These are phyloP conservation scores for Fomitopsis palustris DNA, from an alignment of 1,284 basidiomycete genomes.

Conservation along the genomic window DNA sequence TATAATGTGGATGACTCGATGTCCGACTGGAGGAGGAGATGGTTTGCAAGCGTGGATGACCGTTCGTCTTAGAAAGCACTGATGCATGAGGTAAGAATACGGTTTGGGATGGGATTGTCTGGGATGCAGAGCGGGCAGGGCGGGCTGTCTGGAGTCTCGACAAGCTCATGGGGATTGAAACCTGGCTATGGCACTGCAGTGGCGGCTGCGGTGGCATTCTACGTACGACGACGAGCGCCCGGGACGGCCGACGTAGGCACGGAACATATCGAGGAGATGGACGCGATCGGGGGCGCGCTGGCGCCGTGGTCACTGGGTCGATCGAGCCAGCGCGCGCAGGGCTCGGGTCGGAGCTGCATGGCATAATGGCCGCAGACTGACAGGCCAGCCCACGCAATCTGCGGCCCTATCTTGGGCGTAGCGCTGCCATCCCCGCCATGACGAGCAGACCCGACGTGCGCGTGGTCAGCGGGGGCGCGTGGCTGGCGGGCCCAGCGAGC, in stretches of 20 bases:
- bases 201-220: neutral
- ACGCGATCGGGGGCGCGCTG: neutral
- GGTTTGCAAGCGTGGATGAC: neutral
- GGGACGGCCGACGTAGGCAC: neutral
- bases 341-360: neutral
- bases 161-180: neutral
- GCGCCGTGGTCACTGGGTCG: neutral
- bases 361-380: neutral
- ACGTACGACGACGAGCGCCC: neutral
- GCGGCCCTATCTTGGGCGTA: slow-evolving; percentile 3
- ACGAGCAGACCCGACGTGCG: neutral
- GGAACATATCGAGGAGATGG: neutral
- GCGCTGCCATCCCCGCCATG: neutral
- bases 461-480: neutral
- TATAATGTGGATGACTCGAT: neutral
- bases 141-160: neutral
- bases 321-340: neutral
- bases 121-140: neutral
- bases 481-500: neutral
- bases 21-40: neutral
- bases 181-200: neutral
- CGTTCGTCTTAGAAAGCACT: neutral
- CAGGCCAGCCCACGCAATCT: neutral
- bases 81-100: neutral
- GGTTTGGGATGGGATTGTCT: neutral